Percentiles rank a stretch among this genome's conserved stretches.
Conservation (phyloP, 1,284 basidiomycete genomes). For the Lignosus rhinocerotis region DNA sequence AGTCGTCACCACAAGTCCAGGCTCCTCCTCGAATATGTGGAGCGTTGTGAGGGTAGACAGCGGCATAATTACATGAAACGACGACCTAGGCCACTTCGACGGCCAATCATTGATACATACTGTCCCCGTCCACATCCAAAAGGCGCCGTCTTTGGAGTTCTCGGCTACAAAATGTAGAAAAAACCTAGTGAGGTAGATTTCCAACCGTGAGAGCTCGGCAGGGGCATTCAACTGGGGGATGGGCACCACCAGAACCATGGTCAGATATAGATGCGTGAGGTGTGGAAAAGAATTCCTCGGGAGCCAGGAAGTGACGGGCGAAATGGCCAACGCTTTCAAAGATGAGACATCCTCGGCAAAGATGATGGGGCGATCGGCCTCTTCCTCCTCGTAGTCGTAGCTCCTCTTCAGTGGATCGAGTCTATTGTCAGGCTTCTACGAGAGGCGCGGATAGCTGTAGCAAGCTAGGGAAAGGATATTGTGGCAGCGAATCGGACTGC, state of each 20-base stretch:
- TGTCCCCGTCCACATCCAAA: background rate
- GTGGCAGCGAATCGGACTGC: too few species aligned
- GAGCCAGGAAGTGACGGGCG: background rate
- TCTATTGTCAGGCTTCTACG: background rate
- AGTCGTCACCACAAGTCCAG: background rate
- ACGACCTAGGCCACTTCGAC: background rate
- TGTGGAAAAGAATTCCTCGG: background rate
- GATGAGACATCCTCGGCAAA: background rate
- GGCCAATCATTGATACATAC: background rate
- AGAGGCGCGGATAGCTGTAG: too few species aligned
- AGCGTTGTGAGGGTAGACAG: background rate
- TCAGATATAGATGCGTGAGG: background rate
- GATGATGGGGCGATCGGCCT: background rate
- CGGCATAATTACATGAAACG: background rate
- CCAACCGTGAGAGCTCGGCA: background rate
- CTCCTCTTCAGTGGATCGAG: background rate
- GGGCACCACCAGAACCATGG: background rate
- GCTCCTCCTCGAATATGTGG: background rate
- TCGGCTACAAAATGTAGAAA: background rate
- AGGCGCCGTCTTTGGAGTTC: background rate
- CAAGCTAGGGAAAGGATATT: too few species aligned
- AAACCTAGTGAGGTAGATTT: background rate
- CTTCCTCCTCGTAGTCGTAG: background rate
- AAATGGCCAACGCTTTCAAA: background rate
- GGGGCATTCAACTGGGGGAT: background rate